Percentiles rank a stretch among this genome's conserved stretches.
These are phyloP conservation scores for Musa beccarii DNA, from an alignment of 176 grass and related monocot genomes.

Conservation along the genomic window DNA sequence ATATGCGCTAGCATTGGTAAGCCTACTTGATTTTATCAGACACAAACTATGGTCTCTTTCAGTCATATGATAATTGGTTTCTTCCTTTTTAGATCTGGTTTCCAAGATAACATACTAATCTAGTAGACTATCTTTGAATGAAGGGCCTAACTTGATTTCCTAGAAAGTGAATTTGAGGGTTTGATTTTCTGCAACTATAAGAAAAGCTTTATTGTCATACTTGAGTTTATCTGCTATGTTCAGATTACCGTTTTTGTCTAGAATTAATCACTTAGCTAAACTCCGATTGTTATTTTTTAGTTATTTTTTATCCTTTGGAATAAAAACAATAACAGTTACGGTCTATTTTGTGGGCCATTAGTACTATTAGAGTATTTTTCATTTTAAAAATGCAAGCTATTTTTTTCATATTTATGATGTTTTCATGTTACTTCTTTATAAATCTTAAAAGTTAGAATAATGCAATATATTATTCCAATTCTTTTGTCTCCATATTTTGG, in stretches of 20 bases:
- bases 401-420: background rate
- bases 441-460: background rate
- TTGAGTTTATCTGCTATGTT: background rate
- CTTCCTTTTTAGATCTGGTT: background rate
- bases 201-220: background rate
- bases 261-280: background rate
- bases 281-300: background rate
- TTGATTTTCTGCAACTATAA: too few relatives aligned
- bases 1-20: slow-evolving; percentile 81
- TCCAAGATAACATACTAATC: too few relatives aligned
- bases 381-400: background rate
- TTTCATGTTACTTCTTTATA: background rate
- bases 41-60: too few relatives aligned
- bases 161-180: too few relatives aligned
- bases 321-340: background rate
- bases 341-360: background rate
- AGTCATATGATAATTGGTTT: background rate
- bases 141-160: too few relatives aligned
- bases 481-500: background rate
- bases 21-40: background rate
- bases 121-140: background rate
- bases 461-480: background rate
- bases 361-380: background rate
- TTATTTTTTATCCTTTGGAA: background rate
- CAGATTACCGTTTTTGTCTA: background rate